A percentile compares a stretch with the other conserved stretches of the same genome.
These are phyloP conservation scores for Themeda triandra DNA, from an alignment of 176 grass and related monocot species.

Conservation along the genomic window DNA sequence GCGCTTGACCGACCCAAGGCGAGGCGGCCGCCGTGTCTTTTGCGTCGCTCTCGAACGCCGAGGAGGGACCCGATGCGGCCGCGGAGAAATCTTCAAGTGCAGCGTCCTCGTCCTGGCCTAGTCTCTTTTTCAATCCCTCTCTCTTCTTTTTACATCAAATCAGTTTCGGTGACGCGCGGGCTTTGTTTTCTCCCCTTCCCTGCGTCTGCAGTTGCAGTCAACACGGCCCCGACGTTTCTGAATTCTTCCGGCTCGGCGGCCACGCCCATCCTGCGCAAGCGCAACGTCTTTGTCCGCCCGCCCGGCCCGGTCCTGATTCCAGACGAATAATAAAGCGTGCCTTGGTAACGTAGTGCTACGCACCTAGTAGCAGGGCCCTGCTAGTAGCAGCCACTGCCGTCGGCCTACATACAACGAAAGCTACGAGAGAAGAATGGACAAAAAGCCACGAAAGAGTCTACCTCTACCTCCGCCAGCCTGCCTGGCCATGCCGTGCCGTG, in stretches of 20 bases:
- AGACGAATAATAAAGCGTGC: not conserved
- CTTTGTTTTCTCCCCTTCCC: not conserved
- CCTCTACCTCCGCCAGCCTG: not conserved
- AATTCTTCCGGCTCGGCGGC: not conserved
- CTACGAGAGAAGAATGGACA: not conserved
- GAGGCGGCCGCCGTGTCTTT: not conserved
- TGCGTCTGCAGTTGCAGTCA: not conserved
- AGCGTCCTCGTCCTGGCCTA: not conserved
- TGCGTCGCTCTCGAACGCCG: not conserved
- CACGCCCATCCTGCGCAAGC: not conserved
- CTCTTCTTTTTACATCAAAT: not conserved
- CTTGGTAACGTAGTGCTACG: slow-evolving; percentile 3
- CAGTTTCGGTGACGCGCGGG: not conserved
- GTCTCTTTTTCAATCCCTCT: not conserved
- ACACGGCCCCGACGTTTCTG: not conserved
- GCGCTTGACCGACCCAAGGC: not conserved
- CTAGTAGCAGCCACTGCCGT: not conserved
- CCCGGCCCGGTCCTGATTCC: not conserved
- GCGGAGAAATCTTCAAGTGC: not conserved
- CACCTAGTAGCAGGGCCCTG: too few species aligned
- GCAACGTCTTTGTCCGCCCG: not conserved
- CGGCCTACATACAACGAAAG: not conserved
- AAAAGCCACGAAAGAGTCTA: not conserved
- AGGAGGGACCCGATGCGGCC: too few species aligned
- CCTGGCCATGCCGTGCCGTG: not conserved